Evolutionary conservation across 108 stramenopile species (phyloP).

Genomic region (Seminavis robusta): DNA sequence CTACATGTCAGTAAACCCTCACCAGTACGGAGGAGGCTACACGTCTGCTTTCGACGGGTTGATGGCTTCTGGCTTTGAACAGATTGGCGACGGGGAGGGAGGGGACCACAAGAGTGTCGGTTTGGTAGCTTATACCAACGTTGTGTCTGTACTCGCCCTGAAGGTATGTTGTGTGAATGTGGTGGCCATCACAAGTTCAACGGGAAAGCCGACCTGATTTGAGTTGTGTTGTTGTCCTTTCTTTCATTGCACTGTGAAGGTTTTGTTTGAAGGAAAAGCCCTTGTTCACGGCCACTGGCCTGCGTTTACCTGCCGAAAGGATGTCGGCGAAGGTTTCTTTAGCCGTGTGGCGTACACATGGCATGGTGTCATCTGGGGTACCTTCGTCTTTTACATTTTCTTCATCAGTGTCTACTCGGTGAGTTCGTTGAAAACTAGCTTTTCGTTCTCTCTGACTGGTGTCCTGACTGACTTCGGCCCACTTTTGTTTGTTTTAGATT

Average conservation of each 20-base stretch:
- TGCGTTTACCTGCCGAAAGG: slow-evolving; percentile 52
- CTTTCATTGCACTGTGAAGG: slow-evolving; percentile 17
- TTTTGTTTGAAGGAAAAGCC: slow-evolving; percentile 70
- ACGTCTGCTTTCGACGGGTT: slow-evolving; percentile 66
- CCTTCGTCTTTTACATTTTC: slow-evolving; percentile 62
- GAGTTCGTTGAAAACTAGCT: slow-evolving; percentile 7
- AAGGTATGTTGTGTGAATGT: slow-evolving; percentile 38
- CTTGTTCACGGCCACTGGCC: slow-evolving; percentile 71
- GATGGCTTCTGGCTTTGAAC: slow-evolving; percentile 40
- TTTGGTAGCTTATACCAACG: slow-evolving; percentile 57
- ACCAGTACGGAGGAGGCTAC: slow-evolving; percentile 53
- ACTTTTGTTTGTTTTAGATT: not conserved
- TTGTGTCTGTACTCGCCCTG: slow-evolving; percentile 62
- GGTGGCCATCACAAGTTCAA: not conserved
- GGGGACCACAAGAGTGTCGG: slow-evolving; percentile 77
- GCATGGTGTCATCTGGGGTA: slow-evolving; percentile 56
- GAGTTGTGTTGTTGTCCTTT: not conserved
- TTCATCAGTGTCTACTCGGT: slow-evolving; percentile 60
- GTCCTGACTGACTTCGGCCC: not conserved
- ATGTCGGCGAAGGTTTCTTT: slow-evolving; percentile 51
- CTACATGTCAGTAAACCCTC: slow-evolving; percentile 44
- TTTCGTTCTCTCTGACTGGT: not conserved
- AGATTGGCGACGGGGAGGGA: slow-evolving; percentile 78
- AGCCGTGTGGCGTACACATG: slow-evolving; percentile 74
- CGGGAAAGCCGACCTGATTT: not conserved